Evolutionary conservation across 2,329 filamentous ascomycete genomes (phyloP).

Genomic region (Aspergillus brasiliensis): DNA sequence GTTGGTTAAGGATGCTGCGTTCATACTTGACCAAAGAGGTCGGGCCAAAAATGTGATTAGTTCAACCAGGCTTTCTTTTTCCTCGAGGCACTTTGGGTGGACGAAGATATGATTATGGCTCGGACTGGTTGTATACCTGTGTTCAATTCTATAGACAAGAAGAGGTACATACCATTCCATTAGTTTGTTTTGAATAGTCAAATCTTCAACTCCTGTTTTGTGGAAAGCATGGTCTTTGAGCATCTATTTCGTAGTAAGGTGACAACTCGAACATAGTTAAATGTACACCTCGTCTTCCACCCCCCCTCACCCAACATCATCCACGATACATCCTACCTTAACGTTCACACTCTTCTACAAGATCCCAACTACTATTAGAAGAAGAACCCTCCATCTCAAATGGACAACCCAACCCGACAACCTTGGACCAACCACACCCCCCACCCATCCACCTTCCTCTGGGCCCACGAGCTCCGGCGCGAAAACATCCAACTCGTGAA

Average conservation of each 20-base stretch:
- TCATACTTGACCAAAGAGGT: conserved; percentile 41
- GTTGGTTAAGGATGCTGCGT: conserved; percentile 40
- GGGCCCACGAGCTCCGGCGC: conserved; percentile 43
- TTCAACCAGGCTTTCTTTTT: conserved; percentile 30
- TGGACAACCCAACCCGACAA: conserved; percentile 1
- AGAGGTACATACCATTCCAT: conserved; percentile 36
- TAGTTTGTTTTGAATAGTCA: conserved; percentile 8
- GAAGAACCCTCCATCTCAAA: conserved; percentile 9
- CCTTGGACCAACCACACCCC: conserved; percentile 12
- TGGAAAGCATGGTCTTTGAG: too few relatives aligned
- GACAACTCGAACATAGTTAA: too few relatives aligned
- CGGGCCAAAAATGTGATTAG: conserved; percentile 41
- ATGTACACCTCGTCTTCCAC: background rate
- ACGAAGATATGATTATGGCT: conserved; percentile 34
- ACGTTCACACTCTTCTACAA: background rate
- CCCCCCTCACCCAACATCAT: background rate
- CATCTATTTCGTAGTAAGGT: too few relatives aligned
- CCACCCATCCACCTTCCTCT: conserved; percentile 34
- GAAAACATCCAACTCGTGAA: conserved; percentile 36
- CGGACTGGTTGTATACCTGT: conserved; percentile 33
- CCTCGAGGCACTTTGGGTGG: conserved; percentile 27
- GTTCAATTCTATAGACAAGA: conserved; percentile 36
- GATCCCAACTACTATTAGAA: background rate
- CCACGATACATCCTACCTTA: background rate
- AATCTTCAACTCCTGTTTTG: background rate